These are phyloP conservation scores for Ilyonectria destructans DNA, from an alignment of 2,329 filamentous ascomycete species.

Conservation along the genomic window DNA sequence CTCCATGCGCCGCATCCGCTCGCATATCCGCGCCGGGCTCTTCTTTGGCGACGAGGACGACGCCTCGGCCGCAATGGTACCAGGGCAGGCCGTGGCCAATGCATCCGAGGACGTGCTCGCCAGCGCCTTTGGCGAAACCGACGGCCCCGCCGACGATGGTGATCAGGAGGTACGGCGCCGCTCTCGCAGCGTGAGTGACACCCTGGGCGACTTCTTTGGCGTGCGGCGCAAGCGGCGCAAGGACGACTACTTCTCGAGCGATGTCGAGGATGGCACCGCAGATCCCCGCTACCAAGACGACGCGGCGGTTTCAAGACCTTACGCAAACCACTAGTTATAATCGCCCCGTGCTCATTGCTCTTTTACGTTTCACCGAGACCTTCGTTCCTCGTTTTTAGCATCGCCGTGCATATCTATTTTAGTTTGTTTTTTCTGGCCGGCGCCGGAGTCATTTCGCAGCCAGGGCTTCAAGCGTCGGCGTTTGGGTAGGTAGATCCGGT, in stretches of 20 bases:
- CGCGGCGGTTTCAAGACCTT: conserved; percentile 22
- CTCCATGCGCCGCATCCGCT: conserved; percentile 64
- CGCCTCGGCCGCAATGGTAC: conserved; percentile 33
- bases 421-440: conserved; percentile 39
- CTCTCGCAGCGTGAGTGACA: conserved; percentile 61
- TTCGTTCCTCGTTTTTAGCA: conserved; percentile 30
- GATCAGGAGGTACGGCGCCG: conserved; percentile 48
- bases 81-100: conserved; percentile 39
- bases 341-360: conserved; percentile 35
- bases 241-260: conserved; percentile 42
- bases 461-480: conserved; percentile 49
- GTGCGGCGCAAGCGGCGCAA: conserved; percentile 53
- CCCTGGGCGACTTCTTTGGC: conserved; percentile 59
- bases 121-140: conserved; percentile 39
- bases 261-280: conserved; percentile 42
- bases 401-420: conserved; percentile 18
- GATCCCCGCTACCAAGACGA: conserved; percentile 21
- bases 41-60: conserved; percentile 66
- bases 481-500: conserved; percentile 47
- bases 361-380: conserved; percentile 37
- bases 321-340: conserved; percentile 30
- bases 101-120: conserved; percentile 49
- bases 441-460: conserved; percentile 43
- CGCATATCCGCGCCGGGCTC: conserved; percentile 68
- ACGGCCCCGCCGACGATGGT: conserved; percentile 31